phyloP scores from a whole-genome alignment of 257 asterid genomes.

The Prunella vulgaris region DNA sequence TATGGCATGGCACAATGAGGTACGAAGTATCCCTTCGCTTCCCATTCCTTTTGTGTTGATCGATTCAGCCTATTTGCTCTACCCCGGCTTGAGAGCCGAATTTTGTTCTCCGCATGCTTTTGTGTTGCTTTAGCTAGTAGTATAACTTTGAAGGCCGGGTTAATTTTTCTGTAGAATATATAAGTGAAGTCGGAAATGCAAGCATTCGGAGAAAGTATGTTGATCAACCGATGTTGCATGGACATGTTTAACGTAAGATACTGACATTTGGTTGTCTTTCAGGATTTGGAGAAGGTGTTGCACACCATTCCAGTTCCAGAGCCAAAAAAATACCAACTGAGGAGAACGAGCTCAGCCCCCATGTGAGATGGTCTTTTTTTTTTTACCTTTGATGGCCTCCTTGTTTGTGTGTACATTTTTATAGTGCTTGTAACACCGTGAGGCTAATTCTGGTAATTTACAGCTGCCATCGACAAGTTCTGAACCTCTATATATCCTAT shows the following conservation, averaged over 20 bases:
- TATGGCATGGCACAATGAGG: background rate
- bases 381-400: background rate
- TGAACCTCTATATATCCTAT: background rate
- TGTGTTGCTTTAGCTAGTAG: too few relatives aligned
- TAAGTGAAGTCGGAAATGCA: too few relatives aligned
- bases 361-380: slow-evolving; percentile 21
- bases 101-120: too few relatives aligned
- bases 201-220: too few relatives aligned
- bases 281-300: slow-evolving; percentile 46
- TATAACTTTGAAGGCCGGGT: too few relatives aligned
- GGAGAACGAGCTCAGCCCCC: slow-evolving; percentile 54
- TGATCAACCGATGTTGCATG: too few relatives aligned
- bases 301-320: slow-evolving; percentile 37
- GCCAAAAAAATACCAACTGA: slow-evolving; percentile 41
- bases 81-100: background rate
- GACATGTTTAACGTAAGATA: too few relatives aligned
- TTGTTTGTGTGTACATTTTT: slow-evolving; percentile 35
- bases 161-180: too few relatives aligned
- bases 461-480: background rate
- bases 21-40: background rate
- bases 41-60: background rate
- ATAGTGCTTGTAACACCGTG: slow-evolving; percentile 18
- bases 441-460: slow-evolving; percentile 15
- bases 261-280: background rate
- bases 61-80: background rate